Percentiles rank a stretch among this genome's conserved stretches.
phyloP scores from a whole-genome alignment of 2,329 filamentous ascomycete genomes.

The Claviceps purpurea region DNA sequence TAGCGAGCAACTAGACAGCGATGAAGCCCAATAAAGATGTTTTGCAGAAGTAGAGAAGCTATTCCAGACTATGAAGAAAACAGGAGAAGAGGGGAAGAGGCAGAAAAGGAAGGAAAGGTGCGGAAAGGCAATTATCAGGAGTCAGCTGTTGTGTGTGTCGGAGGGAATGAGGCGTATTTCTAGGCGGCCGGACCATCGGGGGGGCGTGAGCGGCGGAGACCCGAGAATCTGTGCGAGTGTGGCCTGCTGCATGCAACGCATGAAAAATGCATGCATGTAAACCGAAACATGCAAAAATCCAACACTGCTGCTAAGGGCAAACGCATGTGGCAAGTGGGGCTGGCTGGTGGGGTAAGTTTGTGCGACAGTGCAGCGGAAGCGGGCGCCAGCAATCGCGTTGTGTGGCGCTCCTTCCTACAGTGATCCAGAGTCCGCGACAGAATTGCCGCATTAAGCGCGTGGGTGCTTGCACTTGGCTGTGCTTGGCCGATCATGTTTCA shows the following conservation, averaged over 20 bases:
- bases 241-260: background rate
- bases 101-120: background rate
- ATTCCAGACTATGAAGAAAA: background rate
- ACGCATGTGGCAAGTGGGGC: constrained; percentile 6
- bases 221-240: too few species aligned
- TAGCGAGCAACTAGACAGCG: background rate
- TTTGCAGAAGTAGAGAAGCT: background rate
- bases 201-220: background rate
- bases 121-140: background rate
- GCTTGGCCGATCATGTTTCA: too few species aligned
- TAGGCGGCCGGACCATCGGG: constrained; percentile 6
- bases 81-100: background rate
- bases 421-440: too few species aligned
- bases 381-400: background rate
- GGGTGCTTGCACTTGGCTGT: too few species aligned
- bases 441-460: too few species aligned
- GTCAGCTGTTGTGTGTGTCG: background rate
- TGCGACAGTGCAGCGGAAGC: background rate
- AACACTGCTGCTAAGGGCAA: background rate
- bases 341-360: constrained; percentile 2
- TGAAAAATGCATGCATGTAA: background rate
- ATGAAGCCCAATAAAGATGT: background rate
- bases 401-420: too few species aligned
- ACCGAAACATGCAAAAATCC: background rate
- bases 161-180: constrained; percentile 7